These are phyloP conservation scores for Xenoacremonium recifei DNA, from an alignment of 2,329 filamentous ascomycete genomes.

Conservation along the genomic window DNA sequence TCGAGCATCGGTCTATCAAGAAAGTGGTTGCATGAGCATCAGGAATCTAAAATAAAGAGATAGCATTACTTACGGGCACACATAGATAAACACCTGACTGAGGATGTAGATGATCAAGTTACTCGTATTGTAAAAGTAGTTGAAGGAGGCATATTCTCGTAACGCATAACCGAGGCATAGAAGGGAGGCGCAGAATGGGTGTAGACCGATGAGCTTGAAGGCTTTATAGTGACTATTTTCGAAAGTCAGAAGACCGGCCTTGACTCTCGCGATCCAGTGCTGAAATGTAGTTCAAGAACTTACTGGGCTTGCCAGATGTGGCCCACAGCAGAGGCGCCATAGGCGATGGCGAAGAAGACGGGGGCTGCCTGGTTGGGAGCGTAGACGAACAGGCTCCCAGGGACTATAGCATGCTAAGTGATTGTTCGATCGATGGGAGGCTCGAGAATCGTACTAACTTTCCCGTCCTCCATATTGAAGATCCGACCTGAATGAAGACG, in stretches of 20 bases:
- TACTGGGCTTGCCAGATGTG: constrained; percentile 54
- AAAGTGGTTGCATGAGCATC: no score
- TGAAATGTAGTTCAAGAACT: no score
- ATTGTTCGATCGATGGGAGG: no score
- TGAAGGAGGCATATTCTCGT: constrained; percentile 49
- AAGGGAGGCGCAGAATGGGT: constrained; percentile 48
- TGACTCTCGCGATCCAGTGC: no score
- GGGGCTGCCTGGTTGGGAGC: constrained; percentile 54
- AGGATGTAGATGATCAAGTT: constrained; percentile 42
- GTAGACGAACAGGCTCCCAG: constrained; percentile 36
- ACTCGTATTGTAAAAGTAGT: constrained; percentile 39
- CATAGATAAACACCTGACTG: constrained; percentile 37
- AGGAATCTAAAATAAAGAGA: no score
- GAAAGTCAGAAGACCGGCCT: not conserved
- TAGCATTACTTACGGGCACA: constrained; percentile 34
- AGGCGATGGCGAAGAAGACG: constrained; percentile 50
- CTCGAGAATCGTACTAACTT: no score
- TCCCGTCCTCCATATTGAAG: not conserved
- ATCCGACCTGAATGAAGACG: no score
- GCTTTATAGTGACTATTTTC: constrained; percentile 46
- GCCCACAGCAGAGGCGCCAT: constrained; percentile 41
- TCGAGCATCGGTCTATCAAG: constrained; percentile 58
- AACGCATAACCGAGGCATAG: constrained; percentile 54
- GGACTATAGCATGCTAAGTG: not conserved
- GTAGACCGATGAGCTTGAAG: constrained; percentile 49